phyloP scores from a whole-genome alignment of 2,329 filamentous ascomycete species.

The Delphinella strobiligena region DNA sequence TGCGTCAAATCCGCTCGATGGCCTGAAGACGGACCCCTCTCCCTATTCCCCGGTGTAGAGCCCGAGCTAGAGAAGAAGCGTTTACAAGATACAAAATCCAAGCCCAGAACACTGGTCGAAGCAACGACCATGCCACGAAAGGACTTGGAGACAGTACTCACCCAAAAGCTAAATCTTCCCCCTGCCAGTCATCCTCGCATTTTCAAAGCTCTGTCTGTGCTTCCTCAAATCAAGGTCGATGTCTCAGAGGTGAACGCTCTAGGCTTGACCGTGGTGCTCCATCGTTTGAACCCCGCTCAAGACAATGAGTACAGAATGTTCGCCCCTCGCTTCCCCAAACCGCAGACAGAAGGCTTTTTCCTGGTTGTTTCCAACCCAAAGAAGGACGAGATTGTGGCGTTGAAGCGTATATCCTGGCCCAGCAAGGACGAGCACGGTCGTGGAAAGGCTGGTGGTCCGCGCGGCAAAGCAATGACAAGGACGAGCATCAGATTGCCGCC shows the following conservation, averaged over 20 bases:
- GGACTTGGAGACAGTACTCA: constrained; percentile 26
- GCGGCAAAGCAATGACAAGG: constrained; percentile 39
- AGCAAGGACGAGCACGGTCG: neutral
- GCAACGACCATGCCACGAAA: constrained; percentile 22
- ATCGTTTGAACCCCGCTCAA: constrained; percentile 52
- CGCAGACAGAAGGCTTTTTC: constrained; percentile 91
- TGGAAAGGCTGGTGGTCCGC: constrained; percentile 16
- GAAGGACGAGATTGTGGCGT: constrained; percentile 65
- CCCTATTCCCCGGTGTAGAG: constrained; percentile 65
- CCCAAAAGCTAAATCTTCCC: constrained; percentile 41
- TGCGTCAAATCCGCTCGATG: constrained; percentile 87
- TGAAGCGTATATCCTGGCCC: constrained; percentile 77
- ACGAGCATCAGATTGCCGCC: constrained; percentile 51
- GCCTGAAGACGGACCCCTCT: constrained; percentile 68
- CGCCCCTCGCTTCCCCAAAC: constrained; percentile 83
- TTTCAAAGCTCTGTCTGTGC: constrained; percentile 46
- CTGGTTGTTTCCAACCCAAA: constrained; percentile 57
- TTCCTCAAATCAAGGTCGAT: constrained; percentile 58
- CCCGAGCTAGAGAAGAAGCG: constrained; percentile 30
- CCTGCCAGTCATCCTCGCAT: constrained; percentile 35
- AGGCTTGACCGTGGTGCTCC: constrained; percentile 51
- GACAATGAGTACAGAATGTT: constrained; percentile 64
- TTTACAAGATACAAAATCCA: constrained; percentile 22
- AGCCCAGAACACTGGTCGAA: constrained; percentile 26
- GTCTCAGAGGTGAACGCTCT: constrained; percentile 49